Evolutionary conservation across 2,329 filamentous ascomycete genomes (phyloP).

Genomic region (Aspergillus quadricinctus): DNA sequence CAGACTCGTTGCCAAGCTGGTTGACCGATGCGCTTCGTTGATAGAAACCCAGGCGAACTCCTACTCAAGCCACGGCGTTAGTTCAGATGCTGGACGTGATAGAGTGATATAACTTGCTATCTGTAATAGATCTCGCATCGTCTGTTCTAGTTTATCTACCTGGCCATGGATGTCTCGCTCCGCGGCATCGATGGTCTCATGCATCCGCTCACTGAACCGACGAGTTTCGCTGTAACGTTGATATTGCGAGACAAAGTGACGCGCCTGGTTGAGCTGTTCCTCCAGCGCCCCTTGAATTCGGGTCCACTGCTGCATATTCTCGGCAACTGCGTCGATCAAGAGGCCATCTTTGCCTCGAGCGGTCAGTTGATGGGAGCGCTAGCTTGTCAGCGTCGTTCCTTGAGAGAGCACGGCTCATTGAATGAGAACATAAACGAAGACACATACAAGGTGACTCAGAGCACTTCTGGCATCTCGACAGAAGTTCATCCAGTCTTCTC

Average conservation of each 20-base stretch:
- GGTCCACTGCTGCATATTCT: constrained; percentile 13
- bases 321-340: constrained; percentile 11
- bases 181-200: constrained; percentile 3
- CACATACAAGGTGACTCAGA: constrained; percentile 9
- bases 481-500: constrained; percentile 11
- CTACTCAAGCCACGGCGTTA: neutral
- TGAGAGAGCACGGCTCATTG: neutral
- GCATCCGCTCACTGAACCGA: constrained; percentile 10
- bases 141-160: constrained; percentile 14
- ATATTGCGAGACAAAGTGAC: constrained; percentile 10
- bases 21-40: constrained; percentile 15
- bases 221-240: constrained; percentile 13
- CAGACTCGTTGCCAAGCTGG: constrained; percentile 12
- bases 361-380: constrained; percentile 13
- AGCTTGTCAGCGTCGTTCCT: neutral
- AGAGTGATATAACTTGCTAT: constrained; percentile 3
- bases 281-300: constrained; percentile 8
- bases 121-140: constrained; percentile 11
- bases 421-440: neutral
- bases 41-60: constrained; percentile 16
- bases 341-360: constrained; percentile 10
- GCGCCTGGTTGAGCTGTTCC: constrained; percentile 10
- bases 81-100: neutral
- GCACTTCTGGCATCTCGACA: constrained; percentile 9
- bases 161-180: constrained; percentile 9